Conservation (phyloP, 2,329 filamentous ascomycete genomes). For the Acrodontium crateriforme region DNA sequence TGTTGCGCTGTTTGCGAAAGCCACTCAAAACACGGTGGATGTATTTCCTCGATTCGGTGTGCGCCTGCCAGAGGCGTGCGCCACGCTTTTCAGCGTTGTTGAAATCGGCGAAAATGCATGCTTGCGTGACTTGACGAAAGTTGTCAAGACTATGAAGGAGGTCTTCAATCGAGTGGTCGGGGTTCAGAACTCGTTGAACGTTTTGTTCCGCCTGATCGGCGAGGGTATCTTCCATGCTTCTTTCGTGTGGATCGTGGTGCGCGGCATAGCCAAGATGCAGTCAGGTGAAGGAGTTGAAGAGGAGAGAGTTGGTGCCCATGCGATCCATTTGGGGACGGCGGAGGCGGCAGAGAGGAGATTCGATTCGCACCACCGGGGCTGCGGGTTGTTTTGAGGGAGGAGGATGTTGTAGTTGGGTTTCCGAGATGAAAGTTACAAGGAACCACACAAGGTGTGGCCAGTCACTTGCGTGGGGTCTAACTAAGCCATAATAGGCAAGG, state of each 20-base stretch:
- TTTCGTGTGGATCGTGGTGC: conserved; percentile 7
- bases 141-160: conserved; percentile 14
- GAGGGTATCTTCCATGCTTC: conserved; percentile 21
- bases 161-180: conserved; percentile 10
- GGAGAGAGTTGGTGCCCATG: conserved; percentile 33
- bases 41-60: conserved; percentile 61
- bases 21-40: conserved; percentile 55
- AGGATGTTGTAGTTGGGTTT: too few species aligned
- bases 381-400: too few species aligned
- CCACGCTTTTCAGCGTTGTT: conserved; percentile 53
- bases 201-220: conserved; percentile 16
- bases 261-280: conserved; percentile 26
- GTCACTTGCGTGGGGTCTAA: too few species aligned
- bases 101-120: conserved; percentile 59
- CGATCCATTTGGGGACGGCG: conserved; percentile 37
- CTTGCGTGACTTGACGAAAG: conserved; percentile 58
- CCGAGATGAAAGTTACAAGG: too few species aligned
- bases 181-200: conserved; percentile 14
- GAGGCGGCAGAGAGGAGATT: too few species aligned
- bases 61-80: conserved; percentile 60
- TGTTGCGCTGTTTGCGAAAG: conserved; percentile 26
- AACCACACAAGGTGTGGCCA: too few species aligned
- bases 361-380: too few species aligned
- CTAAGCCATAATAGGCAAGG: too few species aligned
- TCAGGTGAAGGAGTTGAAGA: conserved; percentile 44